Percentiles rank a stretch among this genome's conserved stretches.
These are phyloP conservation scores for Leccinum incarnatum DNA, from an alignment of 768 basidiomycete species.

Conservation along the genomic window DNA sequence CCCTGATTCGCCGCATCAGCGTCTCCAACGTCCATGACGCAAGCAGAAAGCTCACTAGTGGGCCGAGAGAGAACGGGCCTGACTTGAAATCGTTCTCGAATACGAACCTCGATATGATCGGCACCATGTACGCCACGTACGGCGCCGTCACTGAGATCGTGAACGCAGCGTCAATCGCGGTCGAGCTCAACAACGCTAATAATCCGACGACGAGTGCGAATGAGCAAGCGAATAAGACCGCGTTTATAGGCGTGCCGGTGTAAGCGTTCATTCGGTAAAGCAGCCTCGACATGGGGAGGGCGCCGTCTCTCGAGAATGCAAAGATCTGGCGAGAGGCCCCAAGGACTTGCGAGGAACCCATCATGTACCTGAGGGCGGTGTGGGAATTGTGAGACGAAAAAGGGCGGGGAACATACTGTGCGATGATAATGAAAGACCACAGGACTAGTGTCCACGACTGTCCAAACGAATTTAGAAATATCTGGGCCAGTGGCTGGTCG, in stretches of 20 bases:
- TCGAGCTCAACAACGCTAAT: neutral
- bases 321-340: neutral
- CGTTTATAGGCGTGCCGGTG: neutral
- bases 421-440: conserved; percentile 52
- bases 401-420: conserved; percentile 33
- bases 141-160: neutral
- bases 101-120: neutral
- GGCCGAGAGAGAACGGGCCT: neutral
- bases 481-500: conserved; percentile 44
- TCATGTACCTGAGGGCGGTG: conserved; percentile 35
- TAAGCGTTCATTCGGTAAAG: neutral
- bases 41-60: neutral
- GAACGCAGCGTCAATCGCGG: neutral
- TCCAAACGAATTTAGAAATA: conserved; percentile 41
- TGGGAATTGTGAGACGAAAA: neutral
- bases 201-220: neutral
- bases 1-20: neutral
- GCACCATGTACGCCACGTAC: neutral
- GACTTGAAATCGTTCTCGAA: neutral
- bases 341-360: neutral
- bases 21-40: neutral
- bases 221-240: neutral
- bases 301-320: neutral
- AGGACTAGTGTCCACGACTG: conserved; percentile 41
- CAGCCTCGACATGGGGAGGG: neutral